phyloP scores from a whole-genome alignment of 2,329 filamentous ascomycete species.

The Apiospora koreana region DNA sequence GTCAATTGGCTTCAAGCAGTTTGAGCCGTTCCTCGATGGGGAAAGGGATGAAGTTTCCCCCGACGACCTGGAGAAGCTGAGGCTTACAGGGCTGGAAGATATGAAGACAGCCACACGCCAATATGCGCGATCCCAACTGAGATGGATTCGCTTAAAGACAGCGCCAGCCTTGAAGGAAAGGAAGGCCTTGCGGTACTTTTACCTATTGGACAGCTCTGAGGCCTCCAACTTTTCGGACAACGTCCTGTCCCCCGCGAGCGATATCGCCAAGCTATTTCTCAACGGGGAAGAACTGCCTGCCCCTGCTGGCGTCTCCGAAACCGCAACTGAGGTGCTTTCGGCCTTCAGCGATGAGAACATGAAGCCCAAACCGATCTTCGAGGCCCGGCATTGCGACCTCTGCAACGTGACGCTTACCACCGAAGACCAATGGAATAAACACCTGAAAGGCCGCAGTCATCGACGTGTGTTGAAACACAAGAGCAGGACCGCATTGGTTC shows the following conservation, averaged over 20 bases:
- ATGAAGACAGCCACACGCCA: constrained; percentile 83
- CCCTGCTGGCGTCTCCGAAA: constrained; percentile 49
- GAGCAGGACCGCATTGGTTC: constrained; percentile 30
- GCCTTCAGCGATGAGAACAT: constrained; percentile 57
- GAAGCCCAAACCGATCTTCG: constrained; percentile 42
- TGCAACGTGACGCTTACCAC: constrained; percentile 67
- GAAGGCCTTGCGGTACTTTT: constrained; percentile 60
- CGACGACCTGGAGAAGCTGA: constrained; percentile 55
- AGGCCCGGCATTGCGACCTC: constrained; percentile 63
- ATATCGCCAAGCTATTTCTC: constrained; percentile 66
- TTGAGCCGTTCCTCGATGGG: constrained; percentile 69
- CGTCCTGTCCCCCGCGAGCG: constrained; percentile 67
- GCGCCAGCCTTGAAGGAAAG: constrained; percentile 66
- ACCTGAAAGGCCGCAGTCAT: constrained; percentile 47
- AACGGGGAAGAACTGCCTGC: constrained; percentile 51
- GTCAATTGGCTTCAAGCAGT: constrained; percentile 94
- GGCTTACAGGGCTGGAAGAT: constrained; percentile 63
- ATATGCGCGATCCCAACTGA: constrained; percentile 81
- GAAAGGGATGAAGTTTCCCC: constrained; percentile 31
- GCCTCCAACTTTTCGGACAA: constrained; percentile 58
- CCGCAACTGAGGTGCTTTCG: constrained; percentile 58
- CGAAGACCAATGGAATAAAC: constrained; percentile 51
- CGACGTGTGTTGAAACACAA: constrained; percentile 26
- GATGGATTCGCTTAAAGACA: constrained; percentile 86
- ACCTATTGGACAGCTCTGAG: constrained; percentile 79